Evolutionary conservation across 2,329 filamentous ascomycete species (phyloP), one percentile per base, ranked within the genome.

Genomic region (Claviceps purpurea): DNA sequence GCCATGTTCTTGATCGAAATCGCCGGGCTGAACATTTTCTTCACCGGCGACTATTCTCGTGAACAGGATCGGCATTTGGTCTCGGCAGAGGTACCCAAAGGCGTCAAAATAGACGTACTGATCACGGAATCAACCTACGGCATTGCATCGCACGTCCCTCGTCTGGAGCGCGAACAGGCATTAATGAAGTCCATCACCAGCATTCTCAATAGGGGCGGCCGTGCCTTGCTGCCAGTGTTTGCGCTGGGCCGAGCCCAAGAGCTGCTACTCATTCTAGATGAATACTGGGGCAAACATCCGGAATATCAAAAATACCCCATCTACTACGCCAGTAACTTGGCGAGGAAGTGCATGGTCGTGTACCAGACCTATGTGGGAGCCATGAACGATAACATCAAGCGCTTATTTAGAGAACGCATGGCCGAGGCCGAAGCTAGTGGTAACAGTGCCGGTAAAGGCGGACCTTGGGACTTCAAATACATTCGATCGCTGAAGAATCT

Each of bases 311-410:
- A 87, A 58, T 85, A 87, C 39, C 93, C 93, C 5, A 97, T 98
- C 56, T 98, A 97, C 72, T 98, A 97, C 67, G 94, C 94, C 51
- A 93, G 88, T 61, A 95, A 95, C 61, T 79, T 97, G 43, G 93
- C 93, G 1, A 77, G 91, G 56, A 93, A 95, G 68, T 98, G 93
- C 71, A 98, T 98, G 93, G 81, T 96, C 34, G 89, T 97, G 3
- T 98, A 98, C 65, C 93, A 97, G 66, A 98, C 93, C 1, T 98
- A 97, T 62, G 89, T 97, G 48, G 89, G 90, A 48, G 89, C 90
- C 52, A 98, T 98, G 93, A 98, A 98, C 65, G 91, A 97, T 63
- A 97, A 96, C 62, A 97, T 98, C 73, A 96, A 95, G 67, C 81
- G 88, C 11, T 78, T 95, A n/a, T 96, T 96, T 69, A 79, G 86